phyloP scores from a whole-genome alignment of 768 basidiomycete genomes.

The Hygrophorus pudorinus region DNA sequence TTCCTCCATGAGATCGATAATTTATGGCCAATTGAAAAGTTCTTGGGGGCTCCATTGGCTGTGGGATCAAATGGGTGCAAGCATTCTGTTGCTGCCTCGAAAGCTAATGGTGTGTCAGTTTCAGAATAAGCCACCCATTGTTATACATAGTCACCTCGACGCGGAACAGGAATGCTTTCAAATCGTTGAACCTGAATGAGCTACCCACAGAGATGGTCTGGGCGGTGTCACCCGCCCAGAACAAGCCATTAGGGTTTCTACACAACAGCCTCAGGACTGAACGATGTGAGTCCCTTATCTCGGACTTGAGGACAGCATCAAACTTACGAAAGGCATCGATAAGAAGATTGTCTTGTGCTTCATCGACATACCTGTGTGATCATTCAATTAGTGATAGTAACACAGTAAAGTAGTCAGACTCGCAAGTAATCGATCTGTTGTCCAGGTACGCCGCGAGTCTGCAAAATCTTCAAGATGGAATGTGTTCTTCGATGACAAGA shows the following conservation, averaged over 20 bases:
- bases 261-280: constrained; percentile 57
- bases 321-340: constrained; percentile 49
- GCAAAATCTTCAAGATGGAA: constrained; percentile 29
- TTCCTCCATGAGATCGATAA: constrained; percentile 65
- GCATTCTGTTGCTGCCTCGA: constrained; percentile 1
- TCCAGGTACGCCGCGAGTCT: constrained; percentile 24
- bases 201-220: constrained; percentile 70
- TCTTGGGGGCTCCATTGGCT: constrained; percentile 9
- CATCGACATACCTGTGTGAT: constrained; percentile 52
- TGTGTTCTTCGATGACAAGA: constrained; percentile 33
- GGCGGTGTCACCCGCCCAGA: constrained; percentile 77
- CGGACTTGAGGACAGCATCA: not conserved
- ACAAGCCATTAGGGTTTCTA: constrained; percentile 52
- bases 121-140: not conserved
- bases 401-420: constrained; percentile 7
- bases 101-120: not conserved
- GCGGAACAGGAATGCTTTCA: constrained; percentile 57
- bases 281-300: not conserved
- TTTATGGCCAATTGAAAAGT: constrained; percentile 54
- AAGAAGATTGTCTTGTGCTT: constrained; percentile 63
- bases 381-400: constrained; percentile 1
- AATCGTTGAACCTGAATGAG: constrained; percentile 60
- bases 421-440: constrained; percentile 47
- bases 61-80: not conserved
- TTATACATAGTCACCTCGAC: constrained; percentile 36